Evolutionary conservation across 2,329 filamentous ascomycete species (phyloP).

Genomic region (Harringtonia aguacate): DNA sequence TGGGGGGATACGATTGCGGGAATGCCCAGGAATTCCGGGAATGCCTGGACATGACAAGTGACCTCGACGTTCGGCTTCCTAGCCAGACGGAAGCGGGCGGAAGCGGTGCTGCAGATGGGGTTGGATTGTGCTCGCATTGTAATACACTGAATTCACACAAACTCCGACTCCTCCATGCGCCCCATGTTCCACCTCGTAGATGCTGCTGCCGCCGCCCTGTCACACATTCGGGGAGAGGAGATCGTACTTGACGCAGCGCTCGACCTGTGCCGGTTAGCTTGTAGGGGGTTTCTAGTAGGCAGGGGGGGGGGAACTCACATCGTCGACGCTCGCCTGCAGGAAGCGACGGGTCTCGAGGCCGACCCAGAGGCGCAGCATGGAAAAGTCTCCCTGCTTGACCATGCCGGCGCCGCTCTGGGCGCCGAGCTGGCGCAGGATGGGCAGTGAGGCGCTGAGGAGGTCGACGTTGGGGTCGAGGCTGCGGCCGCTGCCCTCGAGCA

Average conservation of each 20-base stretch:
- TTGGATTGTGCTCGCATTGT: too few species aligned
- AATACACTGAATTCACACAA: too few species aligned
- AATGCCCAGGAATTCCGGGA: too few species aligned
- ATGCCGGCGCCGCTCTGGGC: slow-evolving; percentile 63
- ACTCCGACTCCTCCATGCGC: too few species aligned
- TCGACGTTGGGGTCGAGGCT: slow-evolving; percentile 80
- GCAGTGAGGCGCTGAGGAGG: slow-evolving; percentile 73
- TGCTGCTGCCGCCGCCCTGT: background rate
- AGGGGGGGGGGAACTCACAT: slow-evolving; percentile 61
- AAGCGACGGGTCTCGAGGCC: slow-evolving; percentile 83
- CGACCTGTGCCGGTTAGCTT: slow-evolving; percentile 43
- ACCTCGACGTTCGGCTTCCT: too few species aligned
- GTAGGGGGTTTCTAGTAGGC: too few species aligned
- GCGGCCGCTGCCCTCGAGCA: slow-evolving; percentile 89
- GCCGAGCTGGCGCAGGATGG: slow-evolving; percentile 80
- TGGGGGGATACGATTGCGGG: too few species aligned
- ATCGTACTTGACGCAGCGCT: slow-evolving; percentile 85
- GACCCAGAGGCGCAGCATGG: slow-evolving; percentile 85
- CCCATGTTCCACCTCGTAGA: too few species aligned
- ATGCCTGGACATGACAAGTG: too few species aligned
- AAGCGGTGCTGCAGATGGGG: too few species aligned
- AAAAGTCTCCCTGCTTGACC: slow-evolving; percentile 62
- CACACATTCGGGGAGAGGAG: slow-evolving; percentile 79
- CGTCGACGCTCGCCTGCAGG: slow-evolving; percentile 81
- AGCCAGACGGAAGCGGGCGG: too few species aligned